Evolutionary conservation across 345 rosid genomes (phyloP).

Genomic region (Conringia planisiliqua): DNA sequence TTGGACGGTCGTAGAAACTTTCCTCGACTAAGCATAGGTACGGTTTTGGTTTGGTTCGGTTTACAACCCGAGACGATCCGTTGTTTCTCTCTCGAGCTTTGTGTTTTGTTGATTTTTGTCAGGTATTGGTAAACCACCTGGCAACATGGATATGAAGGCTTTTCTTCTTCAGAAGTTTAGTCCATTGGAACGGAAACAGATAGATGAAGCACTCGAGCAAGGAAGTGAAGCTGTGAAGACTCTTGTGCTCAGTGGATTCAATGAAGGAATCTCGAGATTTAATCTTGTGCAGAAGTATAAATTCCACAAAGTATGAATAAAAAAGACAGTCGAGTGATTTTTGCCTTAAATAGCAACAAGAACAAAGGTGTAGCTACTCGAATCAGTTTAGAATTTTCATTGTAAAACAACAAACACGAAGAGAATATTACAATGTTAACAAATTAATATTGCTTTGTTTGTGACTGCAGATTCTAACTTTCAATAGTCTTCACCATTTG

Average conservation of each 20-base stretch:
- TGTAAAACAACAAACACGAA: neutral
- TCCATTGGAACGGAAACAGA: conserved; percentile 62
- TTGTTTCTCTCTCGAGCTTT: neutral
- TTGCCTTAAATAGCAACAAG: neutral
- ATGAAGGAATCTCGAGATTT: conserved; percentile 53
- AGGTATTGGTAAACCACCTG: conserved; percentile 95
- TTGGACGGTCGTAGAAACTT: conserved; percentile 69
- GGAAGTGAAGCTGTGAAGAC: conserved; percentile 67
- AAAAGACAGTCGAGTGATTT: neutral
- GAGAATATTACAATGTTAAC: neutral
- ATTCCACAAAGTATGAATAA: conserved; percentile 48
- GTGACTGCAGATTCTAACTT: neutral
- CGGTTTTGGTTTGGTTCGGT: neutral
- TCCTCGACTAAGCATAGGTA: conserved; percentile 82
- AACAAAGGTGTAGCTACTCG: neutral
- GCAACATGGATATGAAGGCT: conserved; percentile 90
- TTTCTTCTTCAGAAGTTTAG: conserved; percentile 87
- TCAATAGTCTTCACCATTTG: neutral
- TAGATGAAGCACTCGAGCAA: conserved; percentile 59
- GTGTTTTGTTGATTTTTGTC: conserved; percentile 8
- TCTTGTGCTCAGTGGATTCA: conserved; percentile 59
- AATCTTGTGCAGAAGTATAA: conserved; percentile 78
- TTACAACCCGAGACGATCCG: neutral
- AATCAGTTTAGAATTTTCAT: neutral
- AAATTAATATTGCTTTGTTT: neutral